A percentile compares a stretch with the other conserved stretches of the same genome.
These are phyloP conservation scores for Plantago coronopus DNA, from an alignment of 305 asterid genomes.

Conservation along the genomic window DNA sequence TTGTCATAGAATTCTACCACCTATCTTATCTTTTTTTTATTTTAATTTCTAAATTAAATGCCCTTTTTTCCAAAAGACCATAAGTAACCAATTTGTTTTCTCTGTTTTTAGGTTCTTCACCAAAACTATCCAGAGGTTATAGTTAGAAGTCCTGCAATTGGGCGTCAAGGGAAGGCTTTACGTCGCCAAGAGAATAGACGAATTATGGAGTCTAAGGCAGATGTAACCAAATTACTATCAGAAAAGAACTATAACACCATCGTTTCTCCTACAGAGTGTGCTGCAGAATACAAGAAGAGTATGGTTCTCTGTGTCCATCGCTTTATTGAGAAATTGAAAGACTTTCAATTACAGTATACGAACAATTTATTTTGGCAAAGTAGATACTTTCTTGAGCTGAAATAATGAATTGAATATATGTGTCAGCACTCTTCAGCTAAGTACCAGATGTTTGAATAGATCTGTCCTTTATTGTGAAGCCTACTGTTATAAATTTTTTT, in stretches of 20 bases:
- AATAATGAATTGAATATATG: not conserved
- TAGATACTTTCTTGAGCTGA: slow-evolving; percentile 9
- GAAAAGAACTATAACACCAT: slow-evolving; percentile 21
- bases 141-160: slow-evolving; percentile 54
- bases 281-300: slow-evolving; percentile 19
- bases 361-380: not conserved
- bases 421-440: slow-evolving; percentile 2
- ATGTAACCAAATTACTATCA: slow-evolving; percentile 27
- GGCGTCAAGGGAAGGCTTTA: slow-evolving; percentile 91
- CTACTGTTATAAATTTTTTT: slow-evolving; percentile 1
- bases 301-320: slow-evolving; percentile 5
- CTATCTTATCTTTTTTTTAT: not conserved
- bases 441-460: not conserved
- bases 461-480: not conserved
- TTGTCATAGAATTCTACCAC: not conserved
- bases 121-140: slow-evolving; percentile 58
- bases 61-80: no score
- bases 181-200: slow-evolving; percentile 75
- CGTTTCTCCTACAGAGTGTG: slow-evolving; percentile 12
- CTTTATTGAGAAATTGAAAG: not conserved
- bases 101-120: slow-evolving; percentile 57
- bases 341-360: not conserved
- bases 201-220: slow-evolving; percentile 48
- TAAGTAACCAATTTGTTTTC: slow-evolving; percentile 21
- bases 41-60: not conserved